Conservation (phyloP, 2,329 filamentous ascomycete genomes). For the Talaromyces rugulosus region DNA sequence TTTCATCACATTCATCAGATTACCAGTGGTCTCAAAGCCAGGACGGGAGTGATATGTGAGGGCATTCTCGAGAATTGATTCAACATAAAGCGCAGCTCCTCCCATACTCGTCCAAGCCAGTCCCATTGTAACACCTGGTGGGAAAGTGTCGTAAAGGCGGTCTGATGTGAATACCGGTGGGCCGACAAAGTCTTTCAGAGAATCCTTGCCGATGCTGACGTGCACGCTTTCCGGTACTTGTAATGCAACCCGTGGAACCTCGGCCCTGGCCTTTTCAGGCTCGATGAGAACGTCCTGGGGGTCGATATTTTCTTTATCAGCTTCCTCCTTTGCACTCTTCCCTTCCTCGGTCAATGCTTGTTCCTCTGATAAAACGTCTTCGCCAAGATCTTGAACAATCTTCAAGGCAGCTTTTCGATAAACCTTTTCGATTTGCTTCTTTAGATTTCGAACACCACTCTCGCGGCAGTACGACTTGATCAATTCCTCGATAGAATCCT, state of each 20-base stretch:
- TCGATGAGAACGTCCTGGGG: slow-evolving; percentile 57
- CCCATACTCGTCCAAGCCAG: slow-evolving; percentile 98
- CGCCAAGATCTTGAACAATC: slow-evolving; percentile 91
- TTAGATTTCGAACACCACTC: slow-evolving; percentile 92
- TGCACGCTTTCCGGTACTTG: slow-evolving; percentile 84
- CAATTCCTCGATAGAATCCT: slow-evolving; percentile 87
- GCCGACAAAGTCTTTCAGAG: slow-evolving; percentile 93
- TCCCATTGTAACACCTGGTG: slow-evolving; percentile 94
- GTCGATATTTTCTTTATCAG: slow-evolving; percentile 57
- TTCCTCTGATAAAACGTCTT: slow-evolving; percentile 74
- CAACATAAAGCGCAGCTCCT: slow-evolving; percentile 92
- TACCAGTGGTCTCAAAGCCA: slow-evolving; percentile 85
- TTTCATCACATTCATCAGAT: slow-evolving; percentile 96
- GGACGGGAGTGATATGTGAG: slow-evolving; percentile 70
- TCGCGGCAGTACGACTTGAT: slow-evolving; percentile 99
- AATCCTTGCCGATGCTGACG: slow-evolving; percentile 80
- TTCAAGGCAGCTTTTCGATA: slow-evolving; percentile 96
- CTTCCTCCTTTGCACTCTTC: slow-evolving; percentile 65
- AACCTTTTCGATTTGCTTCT: slow-evolving; percentile 99
- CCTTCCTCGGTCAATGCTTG: slow-evolving; percentile 81
- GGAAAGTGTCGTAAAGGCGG: slow-evolving; percentile 87
- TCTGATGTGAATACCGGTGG: slow-evolving; percentile 95
- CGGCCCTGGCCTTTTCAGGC: slow-evolving; percentile 37
- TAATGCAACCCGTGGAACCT: slow-evolving; percentile 68
- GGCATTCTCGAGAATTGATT: slow-evolving; percentile 86